Evolutionary conservation across 345 rosid genomes (phyloP).

Genomic region (Cardamine chenopodiifolia): DNA sequence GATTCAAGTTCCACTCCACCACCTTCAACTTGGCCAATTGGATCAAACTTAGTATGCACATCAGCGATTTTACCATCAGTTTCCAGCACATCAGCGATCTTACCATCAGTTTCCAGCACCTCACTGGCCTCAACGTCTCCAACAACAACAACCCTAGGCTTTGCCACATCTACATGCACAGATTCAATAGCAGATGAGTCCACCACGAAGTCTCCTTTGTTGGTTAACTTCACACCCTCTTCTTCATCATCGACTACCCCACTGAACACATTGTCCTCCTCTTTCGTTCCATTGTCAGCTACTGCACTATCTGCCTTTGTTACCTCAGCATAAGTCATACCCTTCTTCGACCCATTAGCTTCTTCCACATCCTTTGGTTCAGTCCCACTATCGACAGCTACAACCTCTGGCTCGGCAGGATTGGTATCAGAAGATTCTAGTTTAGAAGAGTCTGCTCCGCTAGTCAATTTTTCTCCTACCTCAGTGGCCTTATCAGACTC

Average conservation of each 20-base stretch:
- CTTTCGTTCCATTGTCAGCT: conserved; percentile 35
- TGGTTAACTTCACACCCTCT: conserved; percentile 41
- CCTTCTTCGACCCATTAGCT: conserved; percentile 35
- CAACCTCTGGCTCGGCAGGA: conserved; percentile 40
- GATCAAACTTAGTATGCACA: conserved; percentile 55
- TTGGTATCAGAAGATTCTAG: conserved; percentile 31
- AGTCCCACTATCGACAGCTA: conserved; percentile 39
- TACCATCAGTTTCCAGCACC: conserved; percentile 44
- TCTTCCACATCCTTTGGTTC: conserved; percentile 44
- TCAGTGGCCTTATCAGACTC: conserved; percentile 39
- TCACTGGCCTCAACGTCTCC: conserved; percentile 49
- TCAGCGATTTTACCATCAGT: conserved; percentile 37
- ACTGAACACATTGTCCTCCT: conserved; percentile 28
- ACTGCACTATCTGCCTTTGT: conserved; percentile 35
- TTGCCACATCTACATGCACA: conserved; percentile 38
- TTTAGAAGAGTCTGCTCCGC: conserved; percentile 42
- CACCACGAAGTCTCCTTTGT: conserved; percentile 41
- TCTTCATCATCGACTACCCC: conserved; percentile 24
- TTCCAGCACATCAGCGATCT: conserved; percentile 41
- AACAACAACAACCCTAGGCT: conserved; percentile 45
- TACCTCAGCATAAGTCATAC: conserved; percentile 35
- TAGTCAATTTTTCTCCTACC: conserved; percentile 41
- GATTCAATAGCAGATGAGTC: conserved; percentile 40
- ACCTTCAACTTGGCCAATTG: conserved; percentile 30
- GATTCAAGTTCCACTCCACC: conserved; percentile 29